Evolutionary conservation across 1,284 basidiomycete genomes (phyloP).

Genomic region (Grifola frondosa): DNA sequence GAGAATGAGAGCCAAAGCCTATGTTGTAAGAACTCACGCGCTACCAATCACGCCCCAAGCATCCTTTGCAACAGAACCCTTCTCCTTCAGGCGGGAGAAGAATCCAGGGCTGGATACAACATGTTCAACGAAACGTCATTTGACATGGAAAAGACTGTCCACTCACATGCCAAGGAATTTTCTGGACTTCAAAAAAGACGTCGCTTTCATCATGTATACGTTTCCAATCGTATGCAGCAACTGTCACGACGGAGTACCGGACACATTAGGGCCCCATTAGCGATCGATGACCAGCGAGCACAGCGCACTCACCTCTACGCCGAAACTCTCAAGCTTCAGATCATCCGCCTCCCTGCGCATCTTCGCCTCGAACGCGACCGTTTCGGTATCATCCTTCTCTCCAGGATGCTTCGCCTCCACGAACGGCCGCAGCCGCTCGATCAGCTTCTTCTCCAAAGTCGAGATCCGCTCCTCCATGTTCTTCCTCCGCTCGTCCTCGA

Average conservation of each 20-base stretch:
- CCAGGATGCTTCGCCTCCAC: slow-evolving; percentile 90
- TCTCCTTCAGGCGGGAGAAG: slow-evolving; percentile 94
- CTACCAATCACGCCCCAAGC: slow-evolving; percentile 92
- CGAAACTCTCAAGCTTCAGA: slow-evolving; percentile 97
- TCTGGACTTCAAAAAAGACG: slow-evolving; percentile 88
- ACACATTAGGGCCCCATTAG: neutral
- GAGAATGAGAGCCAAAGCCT: slow-evolving; percentile 2
- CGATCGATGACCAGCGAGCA: no score
- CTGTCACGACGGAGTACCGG: slow-evolving; percentile 40
- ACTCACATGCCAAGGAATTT: slow-evolving; percentile 88
- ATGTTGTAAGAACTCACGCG: slow-evolving; percentile 56
- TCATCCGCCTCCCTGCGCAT: slow-evolving; percentile 92
- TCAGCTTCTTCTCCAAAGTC: slow-evolving; percentile 72
- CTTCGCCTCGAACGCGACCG: slow-evolving; percentile 70
- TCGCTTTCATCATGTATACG: slow-evolving; percentile 92
- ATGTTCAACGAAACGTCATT: neutral
- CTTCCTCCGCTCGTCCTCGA: slow-evolving; percentile 78
- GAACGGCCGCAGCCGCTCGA: slow-evolving; percentile 83
- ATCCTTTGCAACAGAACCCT: slow-evolving; percentile 89
- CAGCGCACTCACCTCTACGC: slow-evolving; percentile 74
- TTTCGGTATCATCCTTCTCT: slow-evolving; percentile 84
- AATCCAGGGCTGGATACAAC: slow-evolving; percentile 76
- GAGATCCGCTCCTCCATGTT: slow-evolving; percentile 79
- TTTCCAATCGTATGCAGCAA: slow-evolving; percentile 84
- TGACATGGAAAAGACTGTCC: neutral